A percentile compares a stretch with the other conserved stretches of the same genome.
phyloP scores from a whole-genome alignment of 768 basidiomycete species.

The Suillus americanus region DNA sequence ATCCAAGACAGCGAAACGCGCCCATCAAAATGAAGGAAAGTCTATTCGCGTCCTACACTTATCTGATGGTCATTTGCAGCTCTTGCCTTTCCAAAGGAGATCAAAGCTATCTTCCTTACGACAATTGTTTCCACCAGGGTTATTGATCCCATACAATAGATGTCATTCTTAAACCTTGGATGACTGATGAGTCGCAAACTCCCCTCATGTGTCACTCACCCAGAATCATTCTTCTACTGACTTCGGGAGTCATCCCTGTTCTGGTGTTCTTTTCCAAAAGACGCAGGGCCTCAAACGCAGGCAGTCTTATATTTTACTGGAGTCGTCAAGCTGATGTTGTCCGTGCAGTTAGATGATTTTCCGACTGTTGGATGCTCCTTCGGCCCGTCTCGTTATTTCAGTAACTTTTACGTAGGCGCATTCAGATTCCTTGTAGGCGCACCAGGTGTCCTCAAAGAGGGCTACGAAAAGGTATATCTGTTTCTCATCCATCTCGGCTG shows the following conservation, averaged over 20 bases:
- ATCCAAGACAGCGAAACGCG: not conserved
- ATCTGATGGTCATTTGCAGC: not conserved
- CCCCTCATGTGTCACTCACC: not conserved
- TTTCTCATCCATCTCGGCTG: not conserved
- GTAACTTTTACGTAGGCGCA: slow-evolving; percentile 25
- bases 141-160: not conserved
- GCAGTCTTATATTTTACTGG: not conserved
- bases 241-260: not conserved
- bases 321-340: not conserved
- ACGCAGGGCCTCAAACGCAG: not conserved
- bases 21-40: not conserved
- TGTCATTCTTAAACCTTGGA: not conserved
- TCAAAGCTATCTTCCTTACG: not conserved
- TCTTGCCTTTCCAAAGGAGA: not conserved
- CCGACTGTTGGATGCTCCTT: slow-evolving; percentile 28
- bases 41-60: not conserved
- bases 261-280: not conserved
- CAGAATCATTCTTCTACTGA: not conserved
- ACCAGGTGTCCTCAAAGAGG: slow-evolving; percentile 27
- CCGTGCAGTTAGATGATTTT: slow-evolving; percentile 23
- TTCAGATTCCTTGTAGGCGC: slow-evolving; percentile 17
- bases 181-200: not conserved
- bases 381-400: slow-evolving; percentile 13
- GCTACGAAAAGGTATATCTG: slow-evolving; percentile 27
- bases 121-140: not conserved